These are phyloP conservation scores for Beta lomatogona DNA, from an alignment of 179 eudicot genomes.

Conservation along the genomic window DNA sequence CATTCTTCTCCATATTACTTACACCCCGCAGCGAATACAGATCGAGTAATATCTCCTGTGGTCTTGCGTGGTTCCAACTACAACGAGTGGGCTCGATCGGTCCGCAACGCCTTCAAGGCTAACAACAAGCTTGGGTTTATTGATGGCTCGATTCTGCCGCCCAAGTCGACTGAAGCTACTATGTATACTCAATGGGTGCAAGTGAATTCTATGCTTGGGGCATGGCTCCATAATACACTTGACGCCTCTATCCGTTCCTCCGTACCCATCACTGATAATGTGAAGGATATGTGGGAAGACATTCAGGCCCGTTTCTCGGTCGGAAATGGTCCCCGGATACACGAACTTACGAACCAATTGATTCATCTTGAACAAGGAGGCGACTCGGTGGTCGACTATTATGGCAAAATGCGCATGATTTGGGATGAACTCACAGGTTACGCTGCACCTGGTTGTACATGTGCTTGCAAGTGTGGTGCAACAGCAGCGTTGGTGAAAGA, in stretches of 20 bases:
- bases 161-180: too few species aligned
- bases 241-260: neutral
- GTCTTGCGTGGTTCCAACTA: neutral
- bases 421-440: neutral
- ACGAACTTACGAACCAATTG: neutral
- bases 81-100: neutral
- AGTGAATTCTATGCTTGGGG: too few species aligned
- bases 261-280: neutral
- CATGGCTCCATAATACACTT: neutral
- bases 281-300: slow-evolving; percentile 4
- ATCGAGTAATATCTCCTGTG: too few species aligned
- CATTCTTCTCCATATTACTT: too few species aligned
- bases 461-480: slow-evolving; percentile 5
- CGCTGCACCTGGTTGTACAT: neutral
- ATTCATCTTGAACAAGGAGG: slow-evolving; percentile 8
- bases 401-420: neutral
- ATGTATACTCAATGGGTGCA: too few species aligned
- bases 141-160: too few species aligned
- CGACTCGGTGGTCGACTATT: slow-evolving; percentile 1
- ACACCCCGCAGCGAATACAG: too few species aligned
- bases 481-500: neutral
- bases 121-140: neutral
- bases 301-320: neutral
- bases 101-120: neutral
- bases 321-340: neutral